Evolutionary conservation across 208 protist species (phyloP).

Genomic region (Angomonas ambiguus): DNA sequence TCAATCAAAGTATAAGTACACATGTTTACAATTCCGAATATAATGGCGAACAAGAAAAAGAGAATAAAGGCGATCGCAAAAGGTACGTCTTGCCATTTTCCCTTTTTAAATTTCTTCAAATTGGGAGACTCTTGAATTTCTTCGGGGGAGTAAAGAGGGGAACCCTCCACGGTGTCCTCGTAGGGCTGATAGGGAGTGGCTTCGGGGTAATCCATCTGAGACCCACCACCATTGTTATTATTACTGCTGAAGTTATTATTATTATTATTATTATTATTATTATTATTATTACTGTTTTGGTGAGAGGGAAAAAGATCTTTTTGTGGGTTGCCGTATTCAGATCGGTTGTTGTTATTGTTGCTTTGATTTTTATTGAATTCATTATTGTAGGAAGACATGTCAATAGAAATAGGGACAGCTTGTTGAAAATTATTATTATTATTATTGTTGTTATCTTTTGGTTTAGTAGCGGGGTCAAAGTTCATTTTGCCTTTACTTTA

Average conservation of each 20-base stretch:
- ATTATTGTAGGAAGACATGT: not conserved
- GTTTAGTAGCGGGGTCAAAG: slow-evolving; percentile 10
- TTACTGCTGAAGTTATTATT: not conserved
- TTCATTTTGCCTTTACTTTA: not conserved
- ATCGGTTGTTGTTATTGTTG: not conserved
- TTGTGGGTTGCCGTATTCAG: not conserved
- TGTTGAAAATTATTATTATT: not conserved
- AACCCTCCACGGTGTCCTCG: slow-evolving; percentile 35
- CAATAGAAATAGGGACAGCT: not conserved
- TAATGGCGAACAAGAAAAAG: slow-evolving; percentile 39
- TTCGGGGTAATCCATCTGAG: slow-evolving; percentile 23
- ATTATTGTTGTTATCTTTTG: not conserved
- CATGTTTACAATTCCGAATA: slow-evolving; percentile 56
- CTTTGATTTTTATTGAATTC: not conserved
- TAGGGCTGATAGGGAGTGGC: slow-evolving; percentile 31
- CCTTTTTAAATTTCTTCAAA: slow-evolving; percentile 58
- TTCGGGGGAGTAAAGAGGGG: slow-evolving; percentile 51
- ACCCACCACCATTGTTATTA: slow-evolving; percentile 1
- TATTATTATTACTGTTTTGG: not conserved
- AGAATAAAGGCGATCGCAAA: slow-evolving; percentile 54
- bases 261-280: not conserved
- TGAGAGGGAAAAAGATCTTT: not conserved
- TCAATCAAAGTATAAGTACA: slow-evolving; percentile 23
- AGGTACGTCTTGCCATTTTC: slow-evolving; percentile 74
- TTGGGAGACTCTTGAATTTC: slow-evolving; percentile 28